Percentiles rank a stretch among this genome's conserved stretches.
These are phyloP conservation scores for Nidularia pulvinata DNA, from an alignment of 768 basidiomycete genomes.

Conservation along the genomic window DNA sequence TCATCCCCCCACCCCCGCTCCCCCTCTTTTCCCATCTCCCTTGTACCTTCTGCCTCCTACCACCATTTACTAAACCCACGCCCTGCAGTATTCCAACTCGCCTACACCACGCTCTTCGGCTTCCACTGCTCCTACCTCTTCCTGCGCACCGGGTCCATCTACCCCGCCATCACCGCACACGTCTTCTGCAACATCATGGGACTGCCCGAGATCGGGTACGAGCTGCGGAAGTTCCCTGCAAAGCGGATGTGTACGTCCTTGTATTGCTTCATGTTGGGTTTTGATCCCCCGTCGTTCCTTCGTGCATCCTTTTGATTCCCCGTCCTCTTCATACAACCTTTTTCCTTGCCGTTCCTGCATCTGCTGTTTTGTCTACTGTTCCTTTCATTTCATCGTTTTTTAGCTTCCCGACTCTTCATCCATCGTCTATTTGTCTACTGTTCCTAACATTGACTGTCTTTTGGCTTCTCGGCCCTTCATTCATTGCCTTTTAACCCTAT, in stretches of 20 bases:
- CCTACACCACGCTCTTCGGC: conserved; percentile 93
- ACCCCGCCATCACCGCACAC: conserved; percentile 80
- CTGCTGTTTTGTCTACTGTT: background rate
- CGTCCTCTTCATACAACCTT: no score
- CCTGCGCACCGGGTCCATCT: conserved; percentile 80
- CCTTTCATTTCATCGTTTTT: background rate
- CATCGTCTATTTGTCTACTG: conserved; percentile 4
- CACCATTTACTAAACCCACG: background rate
- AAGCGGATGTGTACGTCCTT: conserved; percentile 44
- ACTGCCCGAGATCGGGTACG: conserved; percentile 65
- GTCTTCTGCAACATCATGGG: conserved; percentile 97
- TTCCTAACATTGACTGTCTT: background rate
- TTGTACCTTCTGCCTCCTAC: background rate
- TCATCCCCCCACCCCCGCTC: background rate
- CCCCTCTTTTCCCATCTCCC: no score
- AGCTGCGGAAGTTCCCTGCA: conserved; percentile 53
- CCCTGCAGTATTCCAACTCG: conserved; percentile 78
- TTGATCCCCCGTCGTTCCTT: background rate
- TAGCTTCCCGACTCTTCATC: conserved; percentile 1
- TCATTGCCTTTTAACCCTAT: no score
- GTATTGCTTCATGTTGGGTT: conserved; percentile 3
- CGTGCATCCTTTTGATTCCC: background rate
- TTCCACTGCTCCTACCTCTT: conserved; percentile 87
- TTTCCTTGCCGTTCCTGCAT: no score
- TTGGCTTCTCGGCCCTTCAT: no score